Evolutionary conservation across 78 protist species (phyloP).

Genomic region (Chrysochromulina tobinii): DNA sequence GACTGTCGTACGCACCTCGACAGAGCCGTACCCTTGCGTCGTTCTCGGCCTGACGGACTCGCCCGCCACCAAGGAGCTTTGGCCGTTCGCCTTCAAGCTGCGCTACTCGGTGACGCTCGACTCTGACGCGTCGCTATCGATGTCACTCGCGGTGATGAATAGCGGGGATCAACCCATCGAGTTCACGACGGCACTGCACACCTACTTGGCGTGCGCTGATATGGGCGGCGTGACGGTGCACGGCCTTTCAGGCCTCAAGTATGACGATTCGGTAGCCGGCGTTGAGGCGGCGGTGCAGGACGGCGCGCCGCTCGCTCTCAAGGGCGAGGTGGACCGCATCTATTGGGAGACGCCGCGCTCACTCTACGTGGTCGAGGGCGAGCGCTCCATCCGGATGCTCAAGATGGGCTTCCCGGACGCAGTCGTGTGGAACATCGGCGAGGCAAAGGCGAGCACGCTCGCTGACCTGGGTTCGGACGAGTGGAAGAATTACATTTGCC

Average conservation of each 20-base stretch:
- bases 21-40: background rate
- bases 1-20: background rate
- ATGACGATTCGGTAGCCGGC: background rate
- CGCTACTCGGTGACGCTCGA: background rate
- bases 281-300: background rate
- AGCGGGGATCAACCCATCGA: background rate
- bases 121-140: background rate
- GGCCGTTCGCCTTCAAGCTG: background rate
- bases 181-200: conserved; percentile 25
- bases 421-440: conserved; percentile 17
- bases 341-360: background rate
- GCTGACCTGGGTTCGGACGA: background rate
- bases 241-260: background rate
- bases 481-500: conserved; percentile 3
- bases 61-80: background rate
- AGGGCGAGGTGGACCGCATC: conserved; percentile 25
- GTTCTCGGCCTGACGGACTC: background rate
- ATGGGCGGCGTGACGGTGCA: background rate
- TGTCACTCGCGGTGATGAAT: background rate
- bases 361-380: background rate
- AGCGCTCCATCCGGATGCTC: background rate
- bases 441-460: background rate
- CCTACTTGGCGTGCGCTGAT: background rate
- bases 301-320: background rate
- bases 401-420: background rate